Percentiles rank a stretch among this genome's conserved stretches.
Evolutionary conservation across 2,329 filamentous ascomycete genomes (phyloP).

Genomic region (Allantophomopsis lycopodina): DNA sequence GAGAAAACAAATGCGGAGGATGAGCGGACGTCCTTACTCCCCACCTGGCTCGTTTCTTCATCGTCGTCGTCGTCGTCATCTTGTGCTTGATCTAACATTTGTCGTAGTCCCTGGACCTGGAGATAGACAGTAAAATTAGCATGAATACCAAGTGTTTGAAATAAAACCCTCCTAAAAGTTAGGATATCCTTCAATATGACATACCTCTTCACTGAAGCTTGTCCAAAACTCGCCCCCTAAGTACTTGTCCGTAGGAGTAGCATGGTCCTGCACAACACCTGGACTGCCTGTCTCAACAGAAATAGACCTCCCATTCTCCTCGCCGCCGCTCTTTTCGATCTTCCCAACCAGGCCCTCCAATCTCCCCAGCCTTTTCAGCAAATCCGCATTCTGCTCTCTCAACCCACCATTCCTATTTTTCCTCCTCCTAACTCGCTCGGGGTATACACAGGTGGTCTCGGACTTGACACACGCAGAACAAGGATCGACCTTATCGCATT

Average conservation of each 20-base stretch:
- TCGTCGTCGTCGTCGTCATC: constrained; percentile 14
- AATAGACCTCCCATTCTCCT: neutral
- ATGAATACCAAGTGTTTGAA: neutral
- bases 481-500: neutral
- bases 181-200: neutral
- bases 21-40: neutral
- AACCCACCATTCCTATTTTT: neutral
- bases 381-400: neutral
- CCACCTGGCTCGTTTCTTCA: constrained; percentile 5
- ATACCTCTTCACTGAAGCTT: neutral
- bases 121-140: neutral
- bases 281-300: neutral
- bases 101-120: neutral
- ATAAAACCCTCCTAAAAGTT: neutral
- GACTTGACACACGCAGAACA: neutral
- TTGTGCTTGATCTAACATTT: neutral
- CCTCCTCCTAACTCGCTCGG: neutral
- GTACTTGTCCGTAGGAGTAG: neutral
- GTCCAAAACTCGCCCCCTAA: neutral
- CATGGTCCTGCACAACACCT: neutral
- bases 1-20: neutral
- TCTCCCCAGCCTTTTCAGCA: neutral
- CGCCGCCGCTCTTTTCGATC: neutral
- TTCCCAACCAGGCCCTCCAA: neutral
- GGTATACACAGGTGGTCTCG: neutral